Conservation (phyloP, 371 early-diverging fungal genomes). For the Apophysomyces elegans region DNA sequence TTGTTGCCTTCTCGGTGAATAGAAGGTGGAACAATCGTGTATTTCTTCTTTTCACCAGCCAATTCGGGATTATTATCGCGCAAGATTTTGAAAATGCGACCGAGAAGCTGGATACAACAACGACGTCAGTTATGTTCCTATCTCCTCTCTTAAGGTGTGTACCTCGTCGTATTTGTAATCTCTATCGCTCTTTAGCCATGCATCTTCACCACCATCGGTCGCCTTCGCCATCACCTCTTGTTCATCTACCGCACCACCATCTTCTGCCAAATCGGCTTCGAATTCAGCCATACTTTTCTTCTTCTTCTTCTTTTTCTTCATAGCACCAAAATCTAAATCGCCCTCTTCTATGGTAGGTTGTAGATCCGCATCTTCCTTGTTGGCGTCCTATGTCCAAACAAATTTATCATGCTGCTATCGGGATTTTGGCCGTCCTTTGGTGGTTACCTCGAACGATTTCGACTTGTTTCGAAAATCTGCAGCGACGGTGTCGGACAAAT, state of each 20-base stretch:
- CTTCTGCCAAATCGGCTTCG: slow-evolving; percentile 84
- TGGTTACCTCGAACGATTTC: slow-evolving; percentile 51
- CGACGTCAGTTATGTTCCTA: background rate
- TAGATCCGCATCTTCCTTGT: slow-evolving; percentile 45
- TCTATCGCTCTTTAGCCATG: slow-evolving; percentile 87
- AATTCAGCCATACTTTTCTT: slow-evolving; percentile 85
- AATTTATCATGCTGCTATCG: background rate
- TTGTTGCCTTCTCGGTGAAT: slow-evolving; percentile 92
- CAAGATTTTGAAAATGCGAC: slow-evolving; percentile 86
- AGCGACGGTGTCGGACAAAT: slow-evolving; percentile 69
- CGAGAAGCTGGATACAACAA: slow-evolving; percentile 58
- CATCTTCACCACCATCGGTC: slow-evolving; percentile 26
- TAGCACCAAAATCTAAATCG: slow-evolving; percentile 73
- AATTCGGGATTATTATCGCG: slow-evolving; percentile 93
- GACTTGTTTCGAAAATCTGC: slow-evolving; percentile 81
- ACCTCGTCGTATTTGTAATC: slow-evolving; percentile 93
- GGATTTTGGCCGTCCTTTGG: no score
- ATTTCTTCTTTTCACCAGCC: slow-evolving; percentile 87
- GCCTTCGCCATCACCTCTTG: slow-evolving; percentile 31
- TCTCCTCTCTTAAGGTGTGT: slow-evolving; percentile 14
- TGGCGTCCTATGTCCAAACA: slow-evolving; percentile 33
- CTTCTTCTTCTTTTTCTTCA: slow-evolving; percentile 91
- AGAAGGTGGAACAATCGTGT: slow-evolving; percentile 90
- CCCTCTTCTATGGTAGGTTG: slow-evolving; percentile 53
- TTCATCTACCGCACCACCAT: slow-evolving; percentile 69